These are phyloP conservation scores for Aspergillus fumigatiaffinis DNA, from an alignment of 2,329 filamentous ascomycete species.

Conservation along the genomic window DNA sequence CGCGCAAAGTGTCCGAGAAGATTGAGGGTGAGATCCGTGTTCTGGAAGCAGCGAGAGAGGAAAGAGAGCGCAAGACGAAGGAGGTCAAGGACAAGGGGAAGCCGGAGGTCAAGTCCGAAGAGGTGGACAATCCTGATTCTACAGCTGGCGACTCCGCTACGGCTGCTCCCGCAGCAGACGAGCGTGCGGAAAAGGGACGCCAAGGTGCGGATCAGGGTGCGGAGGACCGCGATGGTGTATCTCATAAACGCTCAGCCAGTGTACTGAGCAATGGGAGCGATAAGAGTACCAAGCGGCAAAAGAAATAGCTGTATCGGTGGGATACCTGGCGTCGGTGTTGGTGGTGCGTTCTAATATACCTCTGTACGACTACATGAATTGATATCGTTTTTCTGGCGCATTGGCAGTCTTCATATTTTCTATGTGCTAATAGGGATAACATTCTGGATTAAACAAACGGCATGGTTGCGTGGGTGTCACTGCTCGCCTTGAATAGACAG, in stretches of 20 bases:
- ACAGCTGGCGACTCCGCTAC: slow-evolving; percentile 16
- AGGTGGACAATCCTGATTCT: slow-evolving; percentile 25
- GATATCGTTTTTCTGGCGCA: slow-evolving; percentile 8
- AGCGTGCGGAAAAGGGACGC: slow-evolving; percentile 4
- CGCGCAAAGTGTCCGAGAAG: slow-evolving; percentile 46
- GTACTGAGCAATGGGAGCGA: slow-evolving; percentile 69
- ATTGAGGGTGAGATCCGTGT: slow-evolving; percentile 47
- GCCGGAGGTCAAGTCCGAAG: slow-evolving; percentile 33
- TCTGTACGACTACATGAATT: slow-evolving; percentile 31
- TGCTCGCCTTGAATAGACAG: background rate
- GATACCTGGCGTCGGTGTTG: slow-evolving; percentile 2
- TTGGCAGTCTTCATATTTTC: background rate
- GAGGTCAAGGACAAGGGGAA: slow-evolving; percentile 27
- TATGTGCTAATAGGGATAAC: background rate
- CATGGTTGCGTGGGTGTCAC: background rate
- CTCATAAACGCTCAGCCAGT: slow-evolving; percentile 77
- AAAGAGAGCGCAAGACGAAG: slow-evolving; percentile 34
- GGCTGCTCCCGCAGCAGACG: background rate
- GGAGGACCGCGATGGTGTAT: slow-evolving; percentile 16
- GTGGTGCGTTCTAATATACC: slow-evolving; percentile 21
- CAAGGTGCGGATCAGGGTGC: slow-evolving; percentile 3
- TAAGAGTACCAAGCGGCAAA: slow-evolving; percentile 50
- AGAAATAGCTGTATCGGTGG: slow-evolving; percentile 29
- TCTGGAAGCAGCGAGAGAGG: slow-evolving; percentile 40
- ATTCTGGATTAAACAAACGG: slow-evolving; percentile 9